These are phyloP conservation scores for Phytophthora hybrid DNA, from an alignment of 352 stramenopile species.

Conservation along the genomic window DNA sequence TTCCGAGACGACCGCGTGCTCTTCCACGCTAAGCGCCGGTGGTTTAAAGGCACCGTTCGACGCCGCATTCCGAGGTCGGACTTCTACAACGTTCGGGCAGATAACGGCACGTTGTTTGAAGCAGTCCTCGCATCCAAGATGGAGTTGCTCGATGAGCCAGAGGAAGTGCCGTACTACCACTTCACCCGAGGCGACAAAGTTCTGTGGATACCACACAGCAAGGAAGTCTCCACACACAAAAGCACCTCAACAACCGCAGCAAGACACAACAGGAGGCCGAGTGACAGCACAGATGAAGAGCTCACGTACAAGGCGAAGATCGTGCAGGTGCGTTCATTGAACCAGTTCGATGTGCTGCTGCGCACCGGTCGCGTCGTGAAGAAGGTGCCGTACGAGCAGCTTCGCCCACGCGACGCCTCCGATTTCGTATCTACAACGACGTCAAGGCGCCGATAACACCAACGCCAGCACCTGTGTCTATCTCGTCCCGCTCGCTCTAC, in stretches of 20 bases:
- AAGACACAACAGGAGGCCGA: slow-evolving; percentile 6
- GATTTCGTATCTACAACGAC: slow-evolving; percentile 31
- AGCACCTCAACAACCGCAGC: slow-evolving; percentile 3
- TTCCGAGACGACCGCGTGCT: slow-evolving; percentile 57
- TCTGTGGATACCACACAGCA: slow-evolving; percentile 41
- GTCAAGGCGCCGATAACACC: slow-evolving; percentile 14
- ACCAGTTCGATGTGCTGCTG: slow-evolving; percentile 58
- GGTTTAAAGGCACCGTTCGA: slow-evolving; percentile 47
- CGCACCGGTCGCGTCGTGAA: slow-evolving; percentile 53
- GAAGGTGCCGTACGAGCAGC: slow-evolving; percentile 53
- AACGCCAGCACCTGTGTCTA: slow-evolving; percentile 18
- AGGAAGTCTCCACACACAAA: background rate
- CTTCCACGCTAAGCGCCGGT: slow-evolving; percentile 48
- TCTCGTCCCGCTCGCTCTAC: slow-evolving; percentile 35
- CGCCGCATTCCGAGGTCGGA: slow-evolving; percentile 51
- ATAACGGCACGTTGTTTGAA: slow-evolving; percentile 56
- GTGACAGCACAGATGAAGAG: slow-evolving; percentile 23
- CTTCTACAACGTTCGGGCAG: slow-evolving; percentile 66
- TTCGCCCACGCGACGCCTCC: slow-evolving; percentile 39
- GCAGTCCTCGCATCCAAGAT: slow-evolving; percentile 59
- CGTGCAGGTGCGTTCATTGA: slow-evolving; percentile 45
- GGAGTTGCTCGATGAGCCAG: slow-evolving; percentile 35
- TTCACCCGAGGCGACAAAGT: slow-evolving; percentile 49
- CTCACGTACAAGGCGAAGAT: slow-evolving; percentile 62
- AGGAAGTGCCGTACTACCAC: slow-evolving; percentile 27